phyloP scores from a whole-genome alignment of 1,284 basidiomycete genomes.

The Tilletia caries region DNA sequence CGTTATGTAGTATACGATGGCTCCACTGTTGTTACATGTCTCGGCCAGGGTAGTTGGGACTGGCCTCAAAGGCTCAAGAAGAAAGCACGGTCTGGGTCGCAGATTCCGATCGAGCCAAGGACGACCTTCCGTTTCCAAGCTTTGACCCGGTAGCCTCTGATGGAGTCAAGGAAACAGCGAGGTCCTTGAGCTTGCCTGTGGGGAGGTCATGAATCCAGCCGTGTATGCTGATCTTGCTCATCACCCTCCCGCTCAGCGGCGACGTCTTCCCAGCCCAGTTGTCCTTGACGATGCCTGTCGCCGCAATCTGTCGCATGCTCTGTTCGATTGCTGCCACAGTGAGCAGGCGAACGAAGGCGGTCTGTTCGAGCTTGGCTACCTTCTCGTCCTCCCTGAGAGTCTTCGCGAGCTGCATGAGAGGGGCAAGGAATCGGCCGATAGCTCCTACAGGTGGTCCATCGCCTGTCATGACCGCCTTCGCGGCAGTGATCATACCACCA shows the following conservation, averaged over 20 bases:
- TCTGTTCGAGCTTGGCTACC: slow-evolving; percentile 17
- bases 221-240: slow-evolving; percentile 43
- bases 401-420: slow-evolving; percentile 39
- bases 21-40: too few species aligned
- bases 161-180: slow-evolving; percentile 20
- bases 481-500: slow-evolving; percentile 54
- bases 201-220: slow-evolving; percentile 47
- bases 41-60: too few species aligned
- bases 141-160: too few species aligned
- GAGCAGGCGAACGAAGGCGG: slow-evolving; percentile 18
- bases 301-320: slow-evolving; percentile 71
- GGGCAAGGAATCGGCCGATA: slow-evolving; percentile 42
- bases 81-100: too few species aligned
- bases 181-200: slow-evolving; percentile 36
- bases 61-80: too few species aligned
- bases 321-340: slow-evolving; percentile 62
- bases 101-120: too few species aligned
- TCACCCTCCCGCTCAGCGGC: slow-evolving; percentile 43
- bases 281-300: slow-evolving; percentile 63
- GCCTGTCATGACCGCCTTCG: slow-evolving; percentile 27
- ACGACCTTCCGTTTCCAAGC: too few species aligned
- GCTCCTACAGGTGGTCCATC: slow-evolving; percentile 17
- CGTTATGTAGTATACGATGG: too few species aligned
- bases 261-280: slow-evolving; percentile 68
- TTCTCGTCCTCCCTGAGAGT: slow-evolving; percentile 14